A percentile compares a stretch with the other conserved stretches of the same genome.
Conservation (phyloP, 805 yeast genomes). For the Zygotorulaspora florentina region DNA sequence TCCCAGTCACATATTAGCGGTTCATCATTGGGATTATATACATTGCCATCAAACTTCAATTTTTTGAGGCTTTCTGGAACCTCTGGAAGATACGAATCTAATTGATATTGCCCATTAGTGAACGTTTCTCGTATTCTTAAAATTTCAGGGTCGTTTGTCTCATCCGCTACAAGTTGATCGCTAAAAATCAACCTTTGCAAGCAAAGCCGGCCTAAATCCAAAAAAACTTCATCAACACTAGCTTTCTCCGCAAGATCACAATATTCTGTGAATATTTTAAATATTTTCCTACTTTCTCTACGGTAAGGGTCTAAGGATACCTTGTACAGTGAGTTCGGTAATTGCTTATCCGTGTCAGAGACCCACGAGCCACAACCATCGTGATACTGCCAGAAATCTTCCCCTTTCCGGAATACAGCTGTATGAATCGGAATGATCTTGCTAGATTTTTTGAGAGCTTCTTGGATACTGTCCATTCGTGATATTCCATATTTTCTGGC, state of each 20-base stretch:
- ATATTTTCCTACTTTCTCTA: slow-evolving; percentile 75
- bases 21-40: slow-evolving; percentile 16
- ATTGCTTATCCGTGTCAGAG: slow-evolving; percentile 41
- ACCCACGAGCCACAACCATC: slow-evolving; percentile 37
- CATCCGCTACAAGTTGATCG: slow-evolving; percentile 8
- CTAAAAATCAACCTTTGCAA: slow-evolving; percentile 38
- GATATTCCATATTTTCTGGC: slow-evolving; percentile 81
- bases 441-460: slow-evolving; percentile 76
- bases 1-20: slow-evolving; percentile 62
- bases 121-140: slow-evolving; percentile 20
- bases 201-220: slow-evolving; percentile 74
- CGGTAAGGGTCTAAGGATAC: slow-evolving; percentile 90
- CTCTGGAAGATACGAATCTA: slow-evolving; percentile 26
- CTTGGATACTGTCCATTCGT: slow-evolving; percentile 66
- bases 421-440: slow-evolving; percentile 78
- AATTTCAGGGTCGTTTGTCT: slow-evolving; percentile 2
- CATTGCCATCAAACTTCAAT: slow-evolving; percentile 21
- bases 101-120: slow-evolving; percentile 22
- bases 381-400: slow-evolving; percentile 73
- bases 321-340: slow-evolving; percentile 67
- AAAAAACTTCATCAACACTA: slow-evolving; percentile 88
- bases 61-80: slow-evolving; percentile 20
- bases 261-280: slow-evolving; percentile 54
- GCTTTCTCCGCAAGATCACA: slow-evolving; percentile 85
- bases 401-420: slow-evolving; percentile 88